Base-by-base conservation (phyloP, 352 stramenopile genomes). In the Globisporangium acanthophoron region DNA sequence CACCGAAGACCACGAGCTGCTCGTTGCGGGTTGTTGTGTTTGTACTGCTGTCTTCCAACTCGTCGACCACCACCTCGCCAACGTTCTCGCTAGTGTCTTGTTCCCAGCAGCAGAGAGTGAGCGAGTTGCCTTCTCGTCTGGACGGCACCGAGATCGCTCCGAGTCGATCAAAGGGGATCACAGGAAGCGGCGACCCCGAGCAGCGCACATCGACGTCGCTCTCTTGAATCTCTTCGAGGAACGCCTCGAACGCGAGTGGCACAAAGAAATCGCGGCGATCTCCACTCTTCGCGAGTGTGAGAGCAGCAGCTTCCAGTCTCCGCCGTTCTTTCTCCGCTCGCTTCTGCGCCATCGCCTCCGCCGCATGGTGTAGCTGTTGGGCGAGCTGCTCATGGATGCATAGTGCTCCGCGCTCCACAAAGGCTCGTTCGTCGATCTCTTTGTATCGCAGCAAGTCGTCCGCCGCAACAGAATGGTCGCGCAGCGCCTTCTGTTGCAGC, bases 61-160 rank as follows among this genome's bases (percentile, higher is more conserved):
- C 37, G 9, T 27, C 29, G 18, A 43, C 13, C 12, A 43, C 37
- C 37, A 18, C 37, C 18, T 15, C 37, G 11, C 37, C 12, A 18
- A 18, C 37, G 12, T 15, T 9, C 35, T 29, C 6, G 48, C 31
- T 47, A 12, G 7, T 7, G 18, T 40, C 13, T 20, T 58, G 49
- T 5, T 58, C 11, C 20, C 58, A 66, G 21, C 62, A 67, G 20
- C 76, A 87, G 33, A 85, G 40, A 5, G 78, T 88, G n/a, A 87
- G 52, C 12, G 78, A 88, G 54, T 88, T 76, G 18, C 76, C 76
- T 54, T 88, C 78, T 8, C 76, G 72, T 24, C 67, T 70, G 39
- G 72, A 81, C 15, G 78, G 78, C 11, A 82, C 61, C 0, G 78
- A 87, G 37, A 82, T 61, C 27, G 59, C 65, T 24, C 69, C 71